Conservation (phyloP, 352 stramenopile species). For the Globisporangium orthogonon region DNA sequence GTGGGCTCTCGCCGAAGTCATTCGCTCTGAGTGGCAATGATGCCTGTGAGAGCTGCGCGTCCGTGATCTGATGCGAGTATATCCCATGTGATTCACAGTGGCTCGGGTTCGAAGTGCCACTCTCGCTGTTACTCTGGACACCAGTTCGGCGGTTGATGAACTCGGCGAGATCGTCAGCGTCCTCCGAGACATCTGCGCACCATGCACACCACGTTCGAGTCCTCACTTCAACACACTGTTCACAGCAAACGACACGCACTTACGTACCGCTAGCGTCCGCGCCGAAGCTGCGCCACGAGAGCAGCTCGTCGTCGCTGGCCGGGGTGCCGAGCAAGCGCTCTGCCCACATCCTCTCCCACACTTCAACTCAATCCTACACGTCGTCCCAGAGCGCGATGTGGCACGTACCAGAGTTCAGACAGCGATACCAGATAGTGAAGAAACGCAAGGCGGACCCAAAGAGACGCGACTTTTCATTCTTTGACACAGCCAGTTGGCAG, state of each 20-base stretch:
- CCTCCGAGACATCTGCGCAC: conserved; percentile 18
- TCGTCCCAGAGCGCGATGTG: neutral
- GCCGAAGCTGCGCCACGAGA: conserved; percentile 32
- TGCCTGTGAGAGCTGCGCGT: too few relatives aligned
- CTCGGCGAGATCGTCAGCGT: conserved; percentile 20
- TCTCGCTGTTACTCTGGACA: neutral
- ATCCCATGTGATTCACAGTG: neutral
- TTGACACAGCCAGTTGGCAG: too few relatives aligned
- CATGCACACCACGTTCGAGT: neutral
- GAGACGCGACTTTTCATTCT: neutral
- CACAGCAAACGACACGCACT: conserved; percentile 1
- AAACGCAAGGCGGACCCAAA: neutral
- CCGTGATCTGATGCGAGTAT: neutral
- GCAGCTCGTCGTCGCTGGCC: conserved; percentile 23
- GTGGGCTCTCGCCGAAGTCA: neutral
- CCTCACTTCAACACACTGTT: too few relatives aligned
- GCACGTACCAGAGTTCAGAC: neutral
- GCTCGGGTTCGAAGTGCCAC: neutral
- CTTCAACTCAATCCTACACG: neutral
- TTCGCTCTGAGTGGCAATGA: neutral
- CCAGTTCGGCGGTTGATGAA: conserved; percentile 9
- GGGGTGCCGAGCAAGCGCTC: neutral
- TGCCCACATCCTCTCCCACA: conserved; percentile 7
- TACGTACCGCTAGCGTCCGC: conserved; percentile 12
- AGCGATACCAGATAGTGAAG: neutral